Base-by-base conservation (phyloP, 805 yeast genomes). In the Kodamaea restingae region DNA sequence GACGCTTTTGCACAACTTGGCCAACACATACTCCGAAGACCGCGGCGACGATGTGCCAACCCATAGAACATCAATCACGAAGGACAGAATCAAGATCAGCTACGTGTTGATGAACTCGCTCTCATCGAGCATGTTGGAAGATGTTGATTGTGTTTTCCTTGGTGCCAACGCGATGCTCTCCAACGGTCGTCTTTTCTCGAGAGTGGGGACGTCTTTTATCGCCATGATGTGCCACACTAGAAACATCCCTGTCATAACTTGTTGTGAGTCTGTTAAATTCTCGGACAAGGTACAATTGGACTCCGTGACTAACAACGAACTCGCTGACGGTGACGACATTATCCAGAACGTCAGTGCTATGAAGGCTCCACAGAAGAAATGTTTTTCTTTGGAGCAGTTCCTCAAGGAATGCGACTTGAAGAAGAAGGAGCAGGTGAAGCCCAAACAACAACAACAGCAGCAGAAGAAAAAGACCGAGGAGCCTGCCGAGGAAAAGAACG, bases 91-190 rank as follows among this genome's bases (percentile, higher is more conserved):
- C 39, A 80, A 81, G 49, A 73, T 84, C 38, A 82, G 87, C 36
- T 93, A 93, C 55, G 85, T 84, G 15, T 65, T 88, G 47, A 77
- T 93, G 43, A 83, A 81, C 39, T 83, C 95, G 14, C 68, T 93
- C 36, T 77, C 90, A 3, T 60, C 71, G 3, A 80, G 93, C 18
- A 80, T 88, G 7, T 73, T 93, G 51, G 84, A 82, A 50, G 88
- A 86, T 58, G 91, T 93, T 24, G 93, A 93, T 51, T 83, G 84
- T 48, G 95, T 93, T 5, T 84, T 93, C 60, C 69, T 93, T 25
- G 98, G 98, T 11, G 98, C 98, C 0, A 98, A 93, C 58, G 95
- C 97, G 22, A 88, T 93, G 86, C 73, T 93, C 41, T 88, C 97
- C 7, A 93, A 93, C 56, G 98, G 98, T 1, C 78, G 88, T 58